These are phyloP conservation scores for Corynascus novoguineensis DNA, from an alignment of 495 filamentous ascomycete genomes.

Conservation along the genomic window DNA sequence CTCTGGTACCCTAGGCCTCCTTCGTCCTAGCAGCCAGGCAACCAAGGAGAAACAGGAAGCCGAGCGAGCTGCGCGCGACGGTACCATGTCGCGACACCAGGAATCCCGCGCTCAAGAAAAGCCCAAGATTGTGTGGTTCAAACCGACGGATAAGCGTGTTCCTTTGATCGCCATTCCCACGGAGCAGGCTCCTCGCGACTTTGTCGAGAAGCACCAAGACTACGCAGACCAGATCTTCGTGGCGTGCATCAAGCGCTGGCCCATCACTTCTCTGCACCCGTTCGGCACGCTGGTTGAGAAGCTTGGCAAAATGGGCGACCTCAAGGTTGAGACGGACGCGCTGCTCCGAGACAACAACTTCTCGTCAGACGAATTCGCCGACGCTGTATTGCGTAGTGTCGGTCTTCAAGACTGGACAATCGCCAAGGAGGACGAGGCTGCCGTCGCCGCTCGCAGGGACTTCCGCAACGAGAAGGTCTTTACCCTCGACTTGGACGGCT, in stretches of 20 bases:
- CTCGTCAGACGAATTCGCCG: slow-evolving; percentile 92
- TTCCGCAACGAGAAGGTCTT: slow-evolving; percentile 88
- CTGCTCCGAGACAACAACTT: slow-evolving; percentile 98
- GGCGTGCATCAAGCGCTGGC: slow-evolving; percentile 98
- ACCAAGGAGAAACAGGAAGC: slow-evolving; percentile 99
- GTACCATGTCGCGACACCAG: slow-evolving; percentile 65
- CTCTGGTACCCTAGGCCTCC: slow-evolving; percentile 86
- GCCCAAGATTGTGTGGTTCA: slow-evolving; percentile 99
- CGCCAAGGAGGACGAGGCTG: slow-evolving; percentile 70
- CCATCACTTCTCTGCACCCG: slow-evolving; percentile 97
- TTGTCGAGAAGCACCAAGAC: slow-evolving; percentile 96
- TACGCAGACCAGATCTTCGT: slow-evolving; percentile 98
- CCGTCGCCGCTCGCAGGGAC: slow-evolving; percentile 72
- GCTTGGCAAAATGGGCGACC: slow-evolving; percentile 93
- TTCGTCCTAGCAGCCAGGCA: slow-evolving; percentile 95
- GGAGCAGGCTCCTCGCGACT: slow-evolving; percentile 94
- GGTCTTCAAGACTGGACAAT: slow-evolving; percentile 88
- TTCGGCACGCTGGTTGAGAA: slow-evolving; percentile 97
- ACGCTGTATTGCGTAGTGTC: slow-evolving; percentile 89
- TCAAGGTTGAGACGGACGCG: slow-evolving; percentile 95
- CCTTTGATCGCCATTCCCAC: slow-evolving; percentile 97
- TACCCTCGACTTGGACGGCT: slow-evolving; percentile 80
- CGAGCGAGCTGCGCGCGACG: slow-evolving; percentile 86
- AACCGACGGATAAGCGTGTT: slow-evolving; percentile 97
- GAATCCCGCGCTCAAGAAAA: slow-evolving; percentile 83